A percentile compares a stretch with the other conserved stretches of the same genome.
These are phyloP conservation scores for Pascua guehoae DNA, from an alignment of 1,284 basidiomycete species.

Conservation along the genomic window DNA sequence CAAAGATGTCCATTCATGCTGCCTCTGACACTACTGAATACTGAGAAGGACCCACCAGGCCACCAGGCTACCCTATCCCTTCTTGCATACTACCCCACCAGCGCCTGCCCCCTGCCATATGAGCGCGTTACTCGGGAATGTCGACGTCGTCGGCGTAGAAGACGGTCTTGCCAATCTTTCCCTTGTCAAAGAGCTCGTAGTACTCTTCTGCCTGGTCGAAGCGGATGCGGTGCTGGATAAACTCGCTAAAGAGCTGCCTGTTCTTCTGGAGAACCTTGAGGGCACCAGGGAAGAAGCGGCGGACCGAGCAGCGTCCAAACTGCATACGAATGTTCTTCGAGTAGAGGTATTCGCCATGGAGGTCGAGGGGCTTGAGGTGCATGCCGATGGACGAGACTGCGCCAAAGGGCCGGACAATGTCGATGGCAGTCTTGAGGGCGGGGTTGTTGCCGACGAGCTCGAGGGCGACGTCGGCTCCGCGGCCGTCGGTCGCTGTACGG, in stretches of 20 bases:
- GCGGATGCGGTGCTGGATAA: constrained; percentile 40
- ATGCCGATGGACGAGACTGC: constrained; percentile 75
- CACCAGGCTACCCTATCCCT: too few species aligned
- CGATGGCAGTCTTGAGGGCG: constrained; percentile 67
- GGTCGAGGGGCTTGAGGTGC: constrained; percentile 21
- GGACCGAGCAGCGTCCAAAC: constrained; percentile 75
- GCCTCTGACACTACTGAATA: too few species aligned
- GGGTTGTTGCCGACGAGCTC: constrained; percentile 74
- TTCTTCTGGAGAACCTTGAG: constrained; percentile 59
- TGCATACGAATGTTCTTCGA: constrained; percentile 26
- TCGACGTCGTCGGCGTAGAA: constrained; percentile 22
- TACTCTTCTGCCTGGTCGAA: constrained; percentile 43
- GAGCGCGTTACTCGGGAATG: too few species aligned
- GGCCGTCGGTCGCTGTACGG: constrained; percentile 36
- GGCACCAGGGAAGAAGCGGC: constrained; percentile 69
- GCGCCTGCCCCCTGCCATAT: too few species aligned
- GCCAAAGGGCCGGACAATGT: constrained; percentile 76
- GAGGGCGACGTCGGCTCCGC: constrained; percentile 50
- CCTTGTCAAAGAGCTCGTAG: constrained; percentile 42
- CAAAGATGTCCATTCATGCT: too few species aligned
- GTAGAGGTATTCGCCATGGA: neutral
- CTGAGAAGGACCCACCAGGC: too few species aligned
- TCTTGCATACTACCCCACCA: too few species aligned
- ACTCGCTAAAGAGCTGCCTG: constrained; percentile 36
- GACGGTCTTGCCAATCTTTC: constrained; percentile 44